Conservation (phyloP, 2,329 filamentous ascomycete genomes). For the Catunica adiposa region DNA sequence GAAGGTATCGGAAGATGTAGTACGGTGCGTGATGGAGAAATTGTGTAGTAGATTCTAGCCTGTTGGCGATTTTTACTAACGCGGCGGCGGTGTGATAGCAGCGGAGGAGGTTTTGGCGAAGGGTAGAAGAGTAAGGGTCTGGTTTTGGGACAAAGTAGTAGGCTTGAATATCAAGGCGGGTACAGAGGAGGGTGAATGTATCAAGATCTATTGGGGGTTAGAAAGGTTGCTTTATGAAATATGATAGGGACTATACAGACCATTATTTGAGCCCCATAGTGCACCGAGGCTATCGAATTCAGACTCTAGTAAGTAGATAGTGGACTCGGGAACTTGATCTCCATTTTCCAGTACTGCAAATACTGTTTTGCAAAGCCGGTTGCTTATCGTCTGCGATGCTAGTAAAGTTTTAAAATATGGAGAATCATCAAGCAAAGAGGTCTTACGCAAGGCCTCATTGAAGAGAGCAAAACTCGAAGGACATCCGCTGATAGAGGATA, state of each 20-base stretch:
- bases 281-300: slow-evolving; percentile 32
- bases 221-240: neutral
- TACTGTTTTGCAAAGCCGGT: slow-evolving; percentile 32
- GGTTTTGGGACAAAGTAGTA: slow-evolving; percentile 35
- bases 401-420: slow-evolving; percentile 12
- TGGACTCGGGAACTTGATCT: slow-evolving; percentile 29
- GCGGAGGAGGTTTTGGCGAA: slow-evolving; percentile 30
- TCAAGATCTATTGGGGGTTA: slow-evolving; percentile 6
- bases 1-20: slow-evolving; percentile 31
- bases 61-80: slow-evolving; percentile 27
- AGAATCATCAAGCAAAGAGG: slow-evolving; percentile 14
- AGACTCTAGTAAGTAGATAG: slow-evolving; percentile 33
- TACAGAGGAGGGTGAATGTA: slow-evolving; percentile 30
- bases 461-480: slow-evolving; percentile 30
- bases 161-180: slow-evolving; percentile 35
- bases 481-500: slow-evolving; percentile 27
- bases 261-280: slow-evolving; percentile 7
- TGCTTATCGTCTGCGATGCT: slow-evolving; percentile 21
- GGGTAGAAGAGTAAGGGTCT: slow-evolving; percentile 23
- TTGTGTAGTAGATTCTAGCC: slow-evolving; percentile 25
- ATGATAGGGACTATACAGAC: neutral
- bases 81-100: slow-evolving; percentile 32
- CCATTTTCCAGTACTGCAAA: slow-evolving; percentile 30
- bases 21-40: slow-evolving; percentile 33
- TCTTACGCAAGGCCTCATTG: slow-evolving; percentile 27